Evolutionary conservation across 257 asterid species (phyloP), one percentile per base, ranked within the genome.

Genomic region (Plantago ovata): DNA sequence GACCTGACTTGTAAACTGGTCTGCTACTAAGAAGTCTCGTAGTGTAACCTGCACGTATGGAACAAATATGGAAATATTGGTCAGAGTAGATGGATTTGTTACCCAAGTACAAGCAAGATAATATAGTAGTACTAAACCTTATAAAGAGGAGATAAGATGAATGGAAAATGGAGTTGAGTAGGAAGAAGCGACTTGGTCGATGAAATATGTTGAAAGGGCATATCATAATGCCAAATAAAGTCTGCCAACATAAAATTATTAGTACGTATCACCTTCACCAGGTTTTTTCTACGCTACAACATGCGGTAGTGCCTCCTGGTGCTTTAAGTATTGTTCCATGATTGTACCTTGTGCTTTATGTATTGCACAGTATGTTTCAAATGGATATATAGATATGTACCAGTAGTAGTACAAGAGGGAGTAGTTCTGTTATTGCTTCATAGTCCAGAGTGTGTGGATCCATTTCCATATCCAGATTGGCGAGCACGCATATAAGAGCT

Each of bases 381-480:
- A 24, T 11, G 32, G 19, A n/a, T n/a, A n/a, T n/a, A 14, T 12
- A 47, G 33, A 39, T 15, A 32, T 51, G 48, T 69, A 82, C 86
- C 70, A 38, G 58, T 59, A 79, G 60, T 66, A 82, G 44, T 19
- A 75, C 89, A 14, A 79, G 79, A 40, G 89, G 89, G 15, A 82
- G 54, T 23, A 82, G 84, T 64, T 82, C 86, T 0, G 80, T 77
- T 28, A 71, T 20, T 33, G 79, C 66, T 56, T 69, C 67, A 33
- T 76, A 73, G 16, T 74, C 84, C 32, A 33, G 39, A 40, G 80
- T 79, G 40, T 60, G 43, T 10, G 89, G 79, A 63, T 79, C 78
- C 82, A 82, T 82, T 62, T 75, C 79, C 82, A 82, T 82, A 19
- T 82, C 82, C 10, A 82, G 65, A 61, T 82, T 80, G 11, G 84